phyloP scores from a whole-genome alignment of 2,329 filamentous ascomycete species.

The Botrytis fabae region DNA sequence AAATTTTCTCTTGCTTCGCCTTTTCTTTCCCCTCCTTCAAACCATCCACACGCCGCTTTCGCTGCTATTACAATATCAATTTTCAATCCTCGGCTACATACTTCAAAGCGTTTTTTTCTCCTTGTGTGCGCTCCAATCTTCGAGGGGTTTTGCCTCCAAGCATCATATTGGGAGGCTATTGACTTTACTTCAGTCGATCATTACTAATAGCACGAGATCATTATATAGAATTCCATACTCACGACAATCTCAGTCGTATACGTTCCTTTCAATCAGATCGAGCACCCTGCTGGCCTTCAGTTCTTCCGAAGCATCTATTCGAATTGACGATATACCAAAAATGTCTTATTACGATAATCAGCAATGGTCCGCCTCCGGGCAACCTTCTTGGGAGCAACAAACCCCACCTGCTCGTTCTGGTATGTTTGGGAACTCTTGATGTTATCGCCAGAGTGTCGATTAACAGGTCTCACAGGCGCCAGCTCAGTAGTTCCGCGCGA shows the following conservation, averaged over 20 bases:
- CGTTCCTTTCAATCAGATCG: slow-evolving; percentile 39
- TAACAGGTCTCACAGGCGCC: slow-evolving; percentile 56
- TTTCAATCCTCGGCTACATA: slow-evolving; percentile 23
- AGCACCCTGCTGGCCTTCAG: slow-evolving; percentile 39
- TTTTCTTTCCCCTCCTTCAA: slow-evolving; percentile 16
- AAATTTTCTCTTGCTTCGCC: slow-evolving; percentile 20
- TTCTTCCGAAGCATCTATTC: slow-evolving; percentile 37
- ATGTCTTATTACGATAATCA: slow-evolving; percentile 74
- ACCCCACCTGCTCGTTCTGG: slow-evolving; percentile 71
- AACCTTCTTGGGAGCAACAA: slow-evolving; percentile 72
- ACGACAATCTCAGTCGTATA: slow-evolving; percentile 37
- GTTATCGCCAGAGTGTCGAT: slow-evolving; percentile 28
- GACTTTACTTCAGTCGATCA: not conserved
- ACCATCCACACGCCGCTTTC: slow-evolving; percentile 18
- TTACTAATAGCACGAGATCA: slow-evolving; percentile 16
- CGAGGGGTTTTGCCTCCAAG: not conserved
- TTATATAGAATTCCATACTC: slow-evolving; percentile 24
- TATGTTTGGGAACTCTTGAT: slow-evolving; percentile 44
- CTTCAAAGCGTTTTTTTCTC: not conserved
- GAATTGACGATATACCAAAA: slow-evolving; percentile 30
- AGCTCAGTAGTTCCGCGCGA: slow-evolving; percentile 74
- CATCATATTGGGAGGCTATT: not conserved
- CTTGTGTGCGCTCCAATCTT: slow-evolving; percentile 17
- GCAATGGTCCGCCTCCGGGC: slow-evolving; percentile 57
- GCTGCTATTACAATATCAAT: slow-evolving; percentile 20